Conservation (phyloP, 805 yeast species). For the Pichia sporocuriosa region DNA sequence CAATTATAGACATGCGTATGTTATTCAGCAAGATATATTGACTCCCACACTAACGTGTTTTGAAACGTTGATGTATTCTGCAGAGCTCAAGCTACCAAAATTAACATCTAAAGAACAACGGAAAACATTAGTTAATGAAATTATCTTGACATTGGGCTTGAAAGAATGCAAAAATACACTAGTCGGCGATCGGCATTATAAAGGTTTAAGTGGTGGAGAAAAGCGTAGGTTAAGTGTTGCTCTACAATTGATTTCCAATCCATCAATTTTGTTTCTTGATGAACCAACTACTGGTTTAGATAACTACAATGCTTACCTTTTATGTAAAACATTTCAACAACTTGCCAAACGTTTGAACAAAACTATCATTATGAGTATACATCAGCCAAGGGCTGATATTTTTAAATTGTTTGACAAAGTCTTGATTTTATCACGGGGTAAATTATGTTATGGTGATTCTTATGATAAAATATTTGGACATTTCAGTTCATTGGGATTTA, state of each 20-base stretch:
- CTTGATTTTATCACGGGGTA: conserved; percentile 61
- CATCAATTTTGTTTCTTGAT: conserved; percentile 70
- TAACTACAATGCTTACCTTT: conserved; percentile 62
- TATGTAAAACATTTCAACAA: conserved; percentile 54
- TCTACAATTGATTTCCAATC: conserved; percentile 68
- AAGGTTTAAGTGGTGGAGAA: conserved; percentile 81
- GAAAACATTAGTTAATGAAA: conserved; percentile 44
- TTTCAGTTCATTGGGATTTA: conserved; percentile 42
- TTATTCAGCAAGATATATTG: conserved; percentile 69
- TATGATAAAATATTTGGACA: conserved; percentile 36
- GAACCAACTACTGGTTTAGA: conserved; percentile 89
- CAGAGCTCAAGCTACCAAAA: conserved; percentile 57
- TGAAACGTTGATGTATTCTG: conserved; percentile 66
- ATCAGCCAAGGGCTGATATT: conserved; percentile 80
- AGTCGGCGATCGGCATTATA: conserved; percentile 46
- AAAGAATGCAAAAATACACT: conserved; percentile 54
- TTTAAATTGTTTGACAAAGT: conserved; percentile 60
- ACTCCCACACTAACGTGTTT: conserved; percentile 65
- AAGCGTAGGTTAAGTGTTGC: conserved; percentile 72
- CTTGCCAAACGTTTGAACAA: conserved; percentile 51
- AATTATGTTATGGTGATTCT: conserved; percentile 40
- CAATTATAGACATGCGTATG: conserved; percentile 46
- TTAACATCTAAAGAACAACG: conserved; percentile 39
- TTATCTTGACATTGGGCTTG: conserved; percentile 59
- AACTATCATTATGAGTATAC: conserved; percentile 69